These are phyloP conservation scores for Urostyla sp. DNA, from an alignment of 73 alveolate genomes.

Conservation along the genomic window DNA sequence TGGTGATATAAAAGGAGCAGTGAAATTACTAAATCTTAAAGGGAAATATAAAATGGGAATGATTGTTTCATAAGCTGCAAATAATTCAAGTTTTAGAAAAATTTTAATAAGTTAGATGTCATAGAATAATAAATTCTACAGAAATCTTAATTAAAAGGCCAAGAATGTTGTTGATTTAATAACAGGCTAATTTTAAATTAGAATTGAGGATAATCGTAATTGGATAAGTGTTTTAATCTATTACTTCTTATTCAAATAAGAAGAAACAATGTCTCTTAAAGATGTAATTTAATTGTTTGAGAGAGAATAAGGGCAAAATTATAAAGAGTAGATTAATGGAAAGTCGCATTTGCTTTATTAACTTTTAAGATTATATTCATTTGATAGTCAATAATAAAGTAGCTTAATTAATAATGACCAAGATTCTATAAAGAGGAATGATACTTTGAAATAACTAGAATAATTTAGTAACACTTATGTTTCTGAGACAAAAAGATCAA, in stretches of 20 bases:
- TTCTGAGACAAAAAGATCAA: neutral
- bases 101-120: neutral
- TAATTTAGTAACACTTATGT: conserved; percentile 1
- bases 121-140: neutral
- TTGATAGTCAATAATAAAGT: too few species aligned
- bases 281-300: neutral
- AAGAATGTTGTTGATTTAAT: neutral
- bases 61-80: neutral
- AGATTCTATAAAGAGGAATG: too few species aligned
- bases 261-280: neutral
- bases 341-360: too few species aligned
- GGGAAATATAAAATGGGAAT: conserved; percentile 36
- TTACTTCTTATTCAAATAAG: neutral
- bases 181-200: neutral
- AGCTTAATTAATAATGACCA: too few species aligned
- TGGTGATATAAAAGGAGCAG: conserved; percentile 35
- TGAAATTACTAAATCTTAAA: conserved; percentile 6
- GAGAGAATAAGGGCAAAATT: neutral
- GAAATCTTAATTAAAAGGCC: neutral
- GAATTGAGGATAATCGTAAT: neutral
- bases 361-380: too few species aligned
- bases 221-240: conserved; percentile 15
- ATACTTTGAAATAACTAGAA: too few species aligned
- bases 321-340: neutral
- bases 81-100: neutral